These are phyloP conservation scores for Beta macrorhiza DNA, from an alignment of 179 eudicot genomes.

Conservation along the genomic window DNA sequence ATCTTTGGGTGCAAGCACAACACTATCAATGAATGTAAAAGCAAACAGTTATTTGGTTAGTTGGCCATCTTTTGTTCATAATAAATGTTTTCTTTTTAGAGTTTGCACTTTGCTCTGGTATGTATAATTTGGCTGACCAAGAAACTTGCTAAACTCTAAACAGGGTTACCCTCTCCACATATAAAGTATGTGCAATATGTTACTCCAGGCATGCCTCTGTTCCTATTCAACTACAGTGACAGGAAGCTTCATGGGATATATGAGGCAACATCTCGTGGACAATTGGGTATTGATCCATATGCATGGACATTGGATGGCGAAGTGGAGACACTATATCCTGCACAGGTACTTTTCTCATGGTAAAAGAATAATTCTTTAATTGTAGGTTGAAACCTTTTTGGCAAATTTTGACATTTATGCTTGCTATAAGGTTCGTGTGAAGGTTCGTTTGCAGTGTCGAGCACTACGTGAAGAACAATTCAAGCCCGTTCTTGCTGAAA, in stretches of 20 bases:
- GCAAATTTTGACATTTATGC: neutral
- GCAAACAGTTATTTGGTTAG: conserved; percentile 80
- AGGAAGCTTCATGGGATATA: conserved; percentile 82
- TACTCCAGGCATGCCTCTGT: conserved; percentile 71
- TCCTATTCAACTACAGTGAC: conserved; percentile 76
- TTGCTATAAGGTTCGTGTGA: conserved; percentile 52
- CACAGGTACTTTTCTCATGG: conserved; percentile 62
- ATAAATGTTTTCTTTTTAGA: neutral
- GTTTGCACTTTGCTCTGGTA: neutral
- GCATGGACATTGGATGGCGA: conserved; percentile 74
- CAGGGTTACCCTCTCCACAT: conserved; percentile 80
- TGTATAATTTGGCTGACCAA: conserved; percentile 5
- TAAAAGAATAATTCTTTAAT: neutral
- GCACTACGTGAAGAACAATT: conserved; percentile 66
- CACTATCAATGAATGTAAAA: conserved; percentile 62
- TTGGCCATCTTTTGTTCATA: conserved; percentile 2
- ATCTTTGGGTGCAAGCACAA: conserved; percentile 74
- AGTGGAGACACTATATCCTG: conserved; percentile 63
- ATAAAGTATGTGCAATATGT: conserved; percentile 66
- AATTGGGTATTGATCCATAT: conserved; percentile 56
- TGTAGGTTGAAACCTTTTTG: neutral
- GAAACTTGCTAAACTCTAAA: conserved; percentile 10
- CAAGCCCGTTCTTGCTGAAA: conserved; percentile 57
- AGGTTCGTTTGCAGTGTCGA: conserved; percentile 50
- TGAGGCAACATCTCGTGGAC: conserved; percentile 74